A percentile compares a stretch with the other conserved stretches of the same genome.
Evolutionary conservation across 169 alveolate species (phyloP).

Genomic region (Plasmodium cynomolgi): DNA sequence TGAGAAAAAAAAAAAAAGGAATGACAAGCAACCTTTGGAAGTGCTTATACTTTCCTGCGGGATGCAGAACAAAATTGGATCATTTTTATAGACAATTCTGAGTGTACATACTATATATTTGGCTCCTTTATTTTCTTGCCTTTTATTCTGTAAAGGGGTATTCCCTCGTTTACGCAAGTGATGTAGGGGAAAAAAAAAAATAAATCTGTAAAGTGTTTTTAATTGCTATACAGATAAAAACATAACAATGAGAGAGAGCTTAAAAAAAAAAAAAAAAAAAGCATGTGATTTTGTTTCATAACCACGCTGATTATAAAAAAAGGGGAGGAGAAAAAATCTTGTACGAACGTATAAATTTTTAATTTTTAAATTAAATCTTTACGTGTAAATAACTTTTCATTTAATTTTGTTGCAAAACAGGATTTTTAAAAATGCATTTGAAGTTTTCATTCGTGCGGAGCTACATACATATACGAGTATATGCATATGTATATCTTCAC

Average conservation of each 20-base stretch:
- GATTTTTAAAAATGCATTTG: not conserved
- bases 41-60: not conserved
- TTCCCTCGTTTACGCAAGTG: not conserved
- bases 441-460: not conserved
- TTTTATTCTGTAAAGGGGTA: not conserved
- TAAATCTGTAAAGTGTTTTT: not conserved
- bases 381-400: not conserved
- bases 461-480: not conserved
- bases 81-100: not conserved
- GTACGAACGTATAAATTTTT: not conserved
- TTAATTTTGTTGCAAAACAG: not conserved
- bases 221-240: not conserved
- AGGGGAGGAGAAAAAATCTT: not conserved
- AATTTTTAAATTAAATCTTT: not conserved
- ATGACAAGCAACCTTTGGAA: not conserved
- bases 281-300: not conserved
- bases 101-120: not conserved
- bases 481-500: not conserved
- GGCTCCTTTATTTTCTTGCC: not conserved
- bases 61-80: not conserved
- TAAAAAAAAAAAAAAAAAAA: slow-evolving; percentile 1
- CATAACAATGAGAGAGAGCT: not conserved
- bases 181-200: not conserved
- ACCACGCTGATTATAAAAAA: slow-evolving; percentile 1
- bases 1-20: not conserved